Base-by-base conservation (phyloP, 2,329 filamentous ascomycete genomes). In the Neurospora sp. region DNA sequence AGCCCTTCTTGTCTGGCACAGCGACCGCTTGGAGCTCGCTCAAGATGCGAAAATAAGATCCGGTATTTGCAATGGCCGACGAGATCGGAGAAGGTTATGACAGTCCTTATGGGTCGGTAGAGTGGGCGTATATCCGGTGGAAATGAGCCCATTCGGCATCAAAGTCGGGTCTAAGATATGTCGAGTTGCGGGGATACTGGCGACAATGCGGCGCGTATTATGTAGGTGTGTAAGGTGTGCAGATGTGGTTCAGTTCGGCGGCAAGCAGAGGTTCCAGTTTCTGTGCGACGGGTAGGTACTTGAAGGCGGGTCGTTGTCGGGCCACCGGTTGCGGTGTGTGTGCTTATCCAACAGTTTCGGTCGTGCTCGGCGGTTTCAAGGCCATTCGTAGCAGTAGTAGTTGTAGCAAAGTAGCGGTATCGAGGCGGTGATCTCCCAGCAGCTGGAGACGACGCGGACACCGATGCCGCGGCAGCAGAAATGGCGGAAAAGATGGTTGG, bases 311-410 rank as follows among this genome's bases (percentile, higher is more conserved):
- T 69, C 67, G 62, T 70, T 52, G 67, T 68, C 58, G 33, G 71
- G 72, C 69, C 69, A 68, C 69, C 68, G 67, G 70, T 70, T 67
- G 66, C 66, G 72, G 70, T 72, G 69, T 69, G 38, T 68, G 42
- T 67, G 69, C 19, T 66, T 39, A 42, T 38, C 69, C 58, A 58
- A 68, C 46, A 66, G 71, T 70, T 69, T 71, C 72, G 68, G 71
- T 70, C 68, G 69, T 28, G 62, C 66, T 68, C 68, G 70, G 70
- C 69, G 19, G 74, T 75, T 75, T 74, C 74, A 75, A 70, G 69
- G 68, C 73, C 69, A 66, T 13, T 38, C 38, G 28, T 43, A 13
- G 23, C 39, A 58, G 46, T 62, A 36, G 13, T 9, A 19, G 66
- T 73, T 72, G 73, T 70, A 66, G 69, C 69, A 67, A 46, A 46